Conservation (phyloP, 2,329 filamentous ascomycete genomes). For the Fusarium marasasianum region DNA sequence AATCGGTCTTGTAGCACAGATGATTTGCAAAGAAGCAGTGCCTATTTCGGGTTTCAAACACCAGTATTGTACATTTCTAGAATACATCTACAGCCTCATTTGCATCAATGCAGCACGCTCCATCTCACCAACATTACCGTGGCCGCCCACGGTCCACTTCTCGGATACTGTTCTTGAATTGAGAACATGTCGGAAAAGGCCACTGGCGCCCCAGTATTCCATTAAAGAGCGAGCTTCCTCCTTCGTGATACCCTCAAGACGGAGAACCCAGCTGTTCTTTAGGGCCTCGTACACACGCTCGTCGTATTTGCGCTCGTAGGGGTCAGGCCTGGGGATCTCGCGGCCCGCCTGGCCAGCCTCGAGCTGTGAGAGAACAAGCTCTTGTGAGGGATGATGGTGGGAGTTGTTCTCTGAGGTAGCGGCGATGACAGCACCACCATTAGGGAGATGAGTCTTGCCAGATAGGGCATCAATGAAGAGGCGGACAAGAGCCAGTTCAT, state of each 20-base stretch:
- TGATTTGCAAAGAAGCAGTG: conserved; percentile 9
- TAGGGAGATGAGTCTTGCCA: conserved; percentile 65
- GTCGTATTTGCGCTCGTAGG: conserved; percentile 67
- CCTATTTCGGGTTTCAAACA: conserved; percentile 31
- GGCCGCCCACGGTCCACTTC: conserved; percentile 84
- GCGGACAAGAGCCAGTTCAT: conserved; percentile 80
- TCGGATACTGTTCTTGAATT: conserved; percentile 77
- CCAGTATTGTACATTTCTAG: conserved; percentile 43
- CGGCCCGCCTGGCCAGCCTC: conserved; percentile 53
- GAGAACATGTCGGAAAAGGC: conserved; percentile 75
- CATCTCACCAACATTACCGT: conserved; percentile 86
- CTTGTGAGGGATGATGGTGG: conserved; percentile 70
- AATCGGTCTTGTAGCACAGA: background rate
- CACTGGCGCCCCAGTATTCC: conserved; percentile 94
- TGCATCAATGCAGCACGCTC: conserved; percentile 70
- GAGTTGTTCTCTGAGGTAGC: conserved; percentile 78
- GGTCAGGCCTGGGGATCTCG: conserved; percentile 57
- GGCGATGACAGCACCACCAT: conserved; percentile 83
- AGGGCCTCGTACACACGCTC: conserved; percentile 63
- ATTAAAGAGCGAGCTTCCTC: conserved; percentile 80
- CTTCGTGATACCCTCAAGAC: conserved; percentile 75
- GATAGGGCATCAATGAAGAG: conserved; percentile 79
- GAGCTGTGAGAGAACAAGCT: conserved; percentile 71
- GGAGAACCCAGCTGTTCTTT: conserved; percentile 60
- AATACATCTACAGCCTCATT: conserved; percentile 55